phyloP scores from a whole-genome alignment of 768 basidiomycete species.

The Leccinum pellstonianum region DNA sequence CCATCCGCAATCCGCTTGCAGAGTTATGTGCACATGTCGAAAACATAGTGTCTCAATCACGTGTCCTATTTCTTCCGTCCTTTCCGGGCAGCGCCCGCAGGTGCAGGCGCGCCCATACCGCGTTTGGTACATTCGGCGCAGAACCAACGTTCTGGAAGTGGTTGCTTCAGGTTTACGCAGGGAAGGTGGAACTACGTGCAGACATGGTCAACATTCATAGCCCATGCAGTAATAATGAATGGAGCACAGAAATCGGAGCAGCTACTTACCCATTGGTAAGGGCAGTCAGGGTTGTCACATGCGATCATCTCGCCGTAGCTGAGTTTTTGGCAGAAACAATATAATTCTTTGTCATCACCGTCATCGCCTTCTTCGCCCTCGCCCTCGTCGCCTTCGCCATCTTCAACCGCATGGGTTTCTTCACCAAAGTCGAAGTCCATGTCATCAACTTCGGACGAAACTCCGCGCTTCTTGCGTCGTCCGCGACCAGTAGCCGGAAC shows the following conservation, averaged over 20 bases:
- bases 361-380: constrained; percentile 50
- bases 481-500: constrained; percentile 30
- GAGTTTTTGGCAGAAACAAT: constrained; percentile 62
- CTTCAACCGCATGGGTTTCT: constrained; percentile 30
- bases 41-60: neutral
- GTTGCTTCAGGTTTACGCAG: constrained; percentile 57
- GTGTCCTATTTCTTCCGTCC: constrained; percentile 41
- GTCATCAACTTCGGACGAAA: constrained; percentile 36
- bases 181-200: constrained; percentile 55
- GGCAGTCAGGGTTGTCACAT: constrained; percentile 57
- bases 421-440: constrained; percentile 36
- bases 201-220: constrained; percentile 13
- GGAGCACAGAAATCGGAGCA: neutral
- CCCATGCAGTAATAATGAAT: neutral
- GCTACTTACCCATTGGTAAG: constrained; percentile 60
- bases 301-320: constrained; percentile 70
- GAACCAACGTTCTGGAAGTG: constrained; percentile 58
- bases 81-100: constrained; percentile 34
- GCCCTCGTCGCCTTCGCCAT: constrained; percentile 34
- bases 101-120: constrained; percentile 33
- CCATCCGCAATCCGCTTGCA: neutral
- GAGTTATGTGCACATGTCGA: neutral
- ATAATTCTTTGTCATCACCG: constrained; percentile 55
- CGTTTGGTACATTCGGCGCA: constrained; percentile 52
- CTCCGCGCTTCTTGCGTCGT: constrained; percentile 36